phyloP scores from a whole-genome alignment of 805 yeast species.

The Wickerhamiella alocasiicola region DNA sequence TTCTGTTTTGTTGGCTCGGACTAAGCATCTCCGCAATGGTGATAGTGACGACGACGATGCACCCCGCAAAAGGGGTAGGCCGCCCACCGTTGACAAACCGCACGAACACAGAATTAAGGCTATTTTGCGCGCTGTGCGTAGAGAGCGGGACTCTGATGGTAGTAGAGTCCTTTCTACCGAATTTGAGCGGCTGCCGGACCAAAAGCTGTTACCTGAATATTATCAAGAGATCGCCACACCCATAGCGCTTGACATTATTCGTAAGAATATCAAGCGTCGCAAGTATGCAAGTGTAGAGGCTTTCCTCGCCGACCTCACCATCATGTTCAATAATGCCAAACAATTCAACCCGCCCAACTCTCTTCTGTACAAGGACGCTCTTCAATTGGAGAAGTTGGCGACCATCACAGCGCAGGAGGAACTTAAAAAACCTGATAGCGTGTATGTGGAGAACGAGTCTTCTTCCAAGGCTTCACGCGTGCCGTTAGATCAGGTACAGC shows the following conservation, averaged over 20 bases:
- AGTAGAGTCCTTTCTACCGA: slow-evolving; percentile 39
- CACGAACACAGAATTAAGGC: slow-evolving; percentile 87
- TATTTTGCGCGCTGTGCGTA: slow-evolving; percentile 67
- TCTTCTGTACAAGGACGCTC: slow-evolving; percentile 48
- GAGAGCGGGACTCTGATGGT: slow-evolving; percentile 44
- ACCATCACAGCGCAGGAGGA: slow-evolving; percentile 49
- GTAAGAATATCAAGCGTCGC: slow-evolving; percentile 74
- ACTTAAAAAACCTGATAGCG: slow-evolving; percentile 69
- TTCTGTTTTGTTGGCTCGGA: slow-evolving; percentile 17
- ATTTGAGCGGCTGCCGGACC: slow-evolving; percentile 77
- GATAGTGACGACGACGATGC: slow-evolving; percentile 28
- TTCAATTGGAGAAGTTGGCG: slow-evolving; percentile 48
- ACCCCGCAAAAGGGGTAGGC: slow-evolving; percentile 69
- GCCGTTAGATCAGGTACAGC: slow-evolving; percentile 67
- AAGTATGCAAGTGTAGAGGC: slow-evolving; percentile 63
- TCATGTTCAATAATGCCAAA: slow-evolving; percentile 65
- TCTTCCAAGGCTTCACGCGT: slow-evolving; percentile 56
- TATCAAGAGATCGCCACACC: slow-evolving; percentile 33
- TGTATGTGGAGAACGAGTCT: slow-evolving; percentile 37
- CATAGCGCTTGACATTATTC: slow-evolving; percentile 36
- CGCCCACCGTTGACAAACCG: slow-evolving; percentile 82
- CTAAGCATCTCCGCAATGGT: slow-evolving; percentile 21
- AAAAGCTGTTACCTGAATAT: slow-evolving; percentile 41
- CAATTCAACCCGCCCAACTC: slow-evolving; percentile 48
- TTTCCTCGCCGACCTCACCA: slow-evolving; percentile 63